Evolutionary conservation across 2,329 filamentous ascomycete genomes (phyloP), one percentile per base, ranked within the genome.

Genomic region (Diaporthe citri): DNA sequence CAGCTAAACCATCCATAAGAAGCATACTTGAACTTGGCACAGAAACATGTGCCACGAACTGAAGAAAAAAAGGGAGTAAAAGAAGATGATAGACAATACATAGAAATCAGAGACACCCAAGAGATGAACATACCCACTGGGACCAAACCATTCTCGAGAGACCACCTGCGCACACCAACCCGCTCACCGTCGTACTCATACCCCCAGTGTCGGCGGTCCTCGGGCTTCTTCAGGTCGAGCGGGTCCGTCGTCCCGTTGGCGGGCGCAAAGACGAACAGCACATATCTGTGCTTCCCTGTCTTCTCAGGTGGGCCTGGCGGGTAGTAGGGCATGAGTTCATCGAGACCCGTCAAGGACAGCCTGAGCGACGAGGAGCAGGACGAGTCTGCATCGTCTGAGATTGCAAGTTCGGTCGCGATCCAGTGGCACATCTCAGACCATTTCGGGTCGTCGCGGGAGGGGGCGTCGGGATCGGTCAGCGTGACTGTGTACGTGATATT

Each of bases 401-500:
- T 71, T 28, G 79, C 80, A 31, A 84, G 73, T 31, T 82, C 82
- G 0, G 83, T 83, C 4, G 83, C 82, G 62, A 87, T 83, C 84
- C 85, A 87, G 78, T 87, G 86, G 76, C 85, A 87, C 78, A 86
- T 82, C 79, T 87, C 86, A 9, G 84, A 83, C 84, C 84, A 86
- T 73, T 84, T 82, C 3, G 85, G 85, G 72, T 87, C 78, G 55
- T 84, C 79, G 5, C 84, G 82, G 0, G 85, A 85, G 0, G 84
- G 84, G 1, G 85, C 86, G 71, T 87, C 85, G 0, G 86, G 86
- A 77, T 87, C 86, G 5, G 84, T 86, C 8, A 87, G 77, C 6
- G 81, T 78, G 64, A 85, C 75, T 8, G 80, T 78, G 72, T 83
- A 83, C 17, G 79, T 80, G 69, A 80, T 59, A 60, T 78, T 74